Evolutionary conservation across 2,329 filamentous ascomycete genomes (phyloP), one percentile per base, ranked within the genome.

Genomic region (Pleomassaria siparia): DNA sequence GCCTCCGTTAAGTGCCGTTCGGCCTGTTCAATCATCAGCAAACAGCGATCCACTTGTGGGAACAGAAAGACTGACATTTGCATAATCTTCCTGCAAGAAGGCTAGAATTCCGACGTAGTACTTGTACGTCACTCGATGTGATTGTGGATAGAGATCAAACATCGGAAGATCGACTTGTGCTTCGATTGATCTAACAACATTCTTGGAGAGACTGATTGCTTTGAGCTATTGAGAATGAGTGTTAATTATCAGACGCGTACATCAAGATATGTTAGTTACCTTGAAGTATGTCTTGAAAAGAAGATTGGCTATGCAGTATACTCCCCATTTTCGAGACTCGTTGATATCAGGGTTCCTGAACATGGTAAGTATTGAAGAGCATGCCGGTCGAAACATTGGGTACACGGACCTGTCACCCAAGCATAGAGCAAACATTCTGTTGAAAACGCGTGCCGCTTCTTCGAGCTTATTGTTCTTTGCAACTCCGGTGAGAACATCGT

Each of bases 201-300:
- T 96, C 67, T 94, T 91, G 15, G 87, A 95, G 16, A 97, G 77
- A n/a, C 84, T 85, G 47, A 95, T 87, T 26, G 88, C 89, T 73
- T 95, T 96, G 54, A 97, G 78, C 76, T 81, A 61, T 18, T 11
- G 13, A 36, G 21, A 41, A 30, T 44, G 21, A 40, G 21, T 30
- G 10, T 25, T 10, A 15, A 8, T 26, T 18, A 3, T 5, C 16
- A 18, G 12, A 26, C 2, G 25, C 7, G 15, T 4, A 16, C 22
- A 43, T 15, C 28, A n/a, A 30, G 4, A 18, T 2, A 16, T 11
- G 24, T 4, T 10, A 12, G 21, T 36, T 70, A 79, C 79, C 73
- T 89, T 95, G 77, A 99, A 99, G 71, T 97, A 96, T 1, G 91
- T 97, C 74, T 97, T 97, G 82, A 99, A 99, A 12, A 96, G 79